Conservation (phyloP, 768 basidiomycete genomes). For the Lactarius akahatsu region DNA sequence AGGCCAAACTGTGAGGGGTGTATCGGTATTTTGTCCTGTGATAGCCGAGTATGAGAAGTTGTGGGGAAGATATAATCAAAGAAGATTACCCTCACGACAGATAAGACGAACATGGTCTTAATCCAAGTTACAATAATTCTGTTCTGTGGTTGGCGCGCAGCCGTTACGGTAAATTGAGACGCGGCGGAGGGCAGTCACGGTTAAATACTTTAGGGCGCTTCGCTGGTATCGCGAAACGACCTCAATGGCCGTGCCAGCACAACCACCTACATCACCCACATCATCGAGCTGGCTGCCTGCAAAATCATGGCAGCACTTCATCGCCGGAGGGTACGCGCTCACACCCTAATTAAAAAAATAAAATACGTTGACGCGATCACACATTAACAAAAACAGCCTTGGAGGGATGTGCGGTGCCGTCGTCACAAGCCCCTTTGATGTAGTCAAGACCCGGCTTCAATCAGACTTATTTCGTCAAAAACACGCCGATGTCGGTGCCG, state of each 20-base stretch:
- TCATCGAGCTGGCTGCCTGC: slow-evolving; percentile 48
- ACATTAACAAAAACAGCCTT: slow-evolving; percentile 48
- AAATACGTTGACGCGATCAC: neutral
- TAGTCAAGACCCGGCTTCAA: slow-evolving; percentile 96
- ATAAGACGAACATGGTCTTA: slow-evolving; percentile 37
- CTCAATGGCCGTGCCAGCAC: slow-evolving; percentile 31
- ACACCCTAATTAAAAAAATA: no score
- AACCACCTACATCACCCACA: slow-evolving; percentile 34
- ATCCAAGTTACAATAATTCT: no score
- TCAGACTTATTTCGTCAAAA: slow-evolving; percentile 74
- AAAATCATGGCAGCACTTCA: slow-evolving; percentile 82
- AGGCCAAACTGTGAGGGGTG: slow-evolving; percentile 82
- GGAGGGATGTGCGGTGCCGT: slow-evolving; percentile 98
- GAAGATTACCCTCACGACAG: slow-evolving; percentile 37
- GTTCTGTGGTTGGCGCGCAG: neutral
- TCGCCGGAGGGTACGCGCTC: slow-evolving; percentile 76
- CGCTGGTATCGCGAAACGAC: neutral
- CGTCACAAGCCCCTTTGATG: slow-evolving; percentile 96
- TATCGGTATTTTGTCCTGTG: slow-evolving; percentile 90
- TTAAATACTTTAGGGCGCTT: neutral
- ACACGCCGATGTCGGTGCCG: slow-evolving; percentile 35
- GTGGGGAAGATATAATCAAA: neutral
- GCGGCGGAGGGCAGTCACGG: no score
- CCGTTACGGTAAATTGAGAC: no score
- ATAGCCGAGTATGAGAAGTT: neutral